A percentile compares a stretch with the other conserved stretches of the same genome.
Evolutionary conservation across 371 early-diverging fungal species (phyloP).

Genomic region (Blastocladiella emersonii): DNA sequence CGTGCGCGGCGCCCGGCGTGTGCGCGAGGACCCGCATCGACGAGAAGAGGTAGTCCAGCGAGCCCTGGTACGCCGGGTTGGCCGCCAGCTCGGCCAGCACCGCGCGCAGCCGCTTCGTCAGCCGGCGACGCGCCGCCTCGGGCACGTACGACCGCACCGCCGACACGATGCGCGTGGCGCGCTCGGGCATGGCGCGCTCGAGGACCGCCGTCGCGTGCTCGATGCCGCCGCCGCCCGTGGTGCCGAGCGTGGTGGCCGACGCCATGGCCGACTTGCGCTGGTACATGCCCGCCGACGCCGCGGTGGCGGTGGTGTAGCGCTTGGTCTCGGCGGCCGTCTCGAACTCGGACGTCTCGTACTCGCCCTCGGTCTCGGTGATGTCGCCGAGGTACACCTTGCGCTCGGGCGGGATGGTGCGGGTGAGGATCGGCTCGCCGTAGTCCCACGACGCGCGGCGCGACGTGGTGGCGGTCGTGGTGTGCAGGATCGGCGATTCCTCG

Average conservation of each 20-base stretch:
- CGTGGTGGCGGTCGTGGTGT: too few species aligned
- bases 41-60: conserved; percentile 5
- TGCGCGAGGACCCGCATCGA: neutral
- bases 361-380: neutral
- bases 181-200: neutral
- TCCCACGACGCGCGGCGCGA: neutral
- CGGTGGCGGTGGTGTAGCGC: neutral
- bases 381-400: neutral
- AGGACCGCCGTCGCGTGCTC: neutral
- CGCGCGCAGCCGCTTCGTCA: neutral
- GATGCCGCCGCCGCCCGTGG: neutral
- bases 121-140: neutral
- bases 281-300: neutral
- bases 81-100: conserved; percentile 1
- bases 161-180: neutral
- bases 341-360: neutral
- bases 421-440: neutral
- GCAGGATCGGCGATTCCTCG: neutral
- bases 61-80: conserved; percentile 8
- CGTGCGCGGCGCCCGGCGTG: neutral
- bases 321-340: neutral
- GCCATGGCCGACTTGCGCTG: neutral
- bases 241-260: neutral
- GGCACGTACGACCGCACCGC: neutral
- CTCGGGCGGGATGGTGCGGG: neutral